A percentile compares a stretch with the other conserved stretches of the same genome.
Conservation (phyloP, 768 basidiomycete species). For the Tylopilus balloui region DNA sequence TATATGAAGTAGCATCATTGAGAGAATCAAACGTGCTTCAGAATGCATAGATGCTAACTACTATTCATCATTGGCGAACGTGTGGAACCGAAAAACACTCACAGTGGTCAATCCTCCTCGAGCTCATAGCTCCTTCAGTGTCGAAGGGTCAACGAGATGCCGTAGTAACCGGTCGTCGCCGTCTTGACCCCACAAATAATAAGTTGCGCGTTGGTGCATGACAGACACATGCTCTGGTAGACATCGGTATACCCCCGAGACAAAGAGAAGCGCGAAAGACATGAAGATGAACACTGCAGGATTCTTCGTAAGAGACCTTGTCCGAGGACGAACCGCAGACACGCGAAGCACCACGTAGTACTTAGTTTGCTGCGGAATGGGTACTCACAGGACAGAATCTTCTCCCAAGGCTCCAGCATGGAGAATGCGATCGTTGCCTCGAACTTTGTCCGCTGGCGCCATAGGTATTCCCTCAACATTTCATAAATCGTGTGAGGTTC, state of each 20-base stretch:
- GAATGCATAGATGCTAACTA: slow-evolving; percentile 7
- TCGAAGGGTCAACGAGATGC: slow-evolving; percentile 26
- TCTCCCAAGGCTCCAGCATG: slow-evolving; percentile 72
- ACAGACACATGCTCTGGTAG: slow-evolving; percentile 55
- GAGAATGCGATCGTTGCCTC: slow-evolving; percentile 58
- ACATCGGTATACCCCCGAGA: slow-evolving; percentile 52
- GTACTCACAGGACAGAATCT: slow-evolving; percentile 51
- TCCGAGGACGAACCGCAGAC: neutral
- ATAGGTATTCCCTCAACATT: slow-evolving; percentile 30
- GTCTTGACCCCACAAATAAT: slow-evolving; percentile 62
- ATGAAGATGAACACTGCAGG: slow-evolving; percentile 42
- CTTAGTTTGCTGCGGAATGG: neutral
- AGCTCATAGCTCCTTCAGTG: slow-evolving; percentile 28
- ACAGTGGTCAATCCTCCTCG: slow-evolving; percentile 1
- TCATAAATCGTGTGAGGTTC: slow-evolving; percentile 12
- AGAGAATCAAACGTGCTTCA: slow-evolving; percentile 1
- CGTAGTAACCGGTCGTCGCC: slow-evolving; percentile 32
- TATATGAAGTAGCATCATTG: slow-evolving; percentile 13
- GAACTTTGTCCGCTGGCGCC: slow-evolving; percentile 31
- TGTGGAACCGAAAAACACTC: slow-evolving; percentile 7
- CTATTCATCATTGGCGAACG: slow-evolving; percentile 4
- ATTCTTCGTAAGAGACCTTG: slow-evolving; percentile 3
- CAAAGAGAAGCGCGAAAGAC: slow-evolving; percentile 41
- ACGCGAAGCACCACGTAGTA: neutral
- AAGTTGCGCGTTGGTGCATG: slow-evolving; percentile 51